Percentiles rank a stretch among this genome's conserved stretches.
These are phyloP conservation scores for Coemansia sp. DNA, from an alignment of 371 early-diverging fungal species.

Conservation along the genomic window DNA sequence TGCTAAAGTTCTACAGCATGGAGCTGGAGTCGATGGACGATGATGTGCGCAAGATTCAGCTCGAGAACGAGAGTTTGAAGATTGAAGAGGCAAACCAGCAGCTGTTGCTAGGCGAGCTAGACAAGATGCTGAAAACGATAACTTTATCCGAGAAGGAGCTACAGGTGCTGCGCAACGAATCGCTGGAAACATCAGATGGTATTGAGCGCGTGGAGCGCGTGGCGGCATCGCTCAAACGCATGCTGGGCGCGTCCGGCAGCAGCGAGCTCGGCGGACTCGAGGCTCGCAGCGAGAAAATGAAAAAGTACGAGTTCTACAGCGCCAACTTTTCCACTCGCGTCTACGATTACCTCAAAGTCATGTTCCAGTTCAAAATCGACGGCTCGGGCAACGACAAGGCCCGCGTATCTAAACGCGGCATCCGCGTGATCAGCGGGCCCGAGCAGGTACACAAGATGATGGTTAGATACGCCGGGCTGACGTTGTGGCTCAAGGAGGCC, in stretches of 20 bases:
- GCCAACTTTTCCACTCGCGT: conserved; percentile 77
- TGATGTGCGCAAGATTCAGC: conserved; percentile 92
- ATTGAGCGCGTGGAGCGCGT: conserved; percentile 77
- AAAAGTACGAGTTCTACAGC: conserved; percentile 72
- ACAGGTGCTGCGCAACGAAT: conserved; percentile 75
- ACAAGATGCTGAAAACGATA: conserved; percentile 69
- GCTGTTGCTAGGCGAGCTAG: conserved; percentile 75
- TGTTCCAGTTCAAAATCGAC: conserved; percentile 61
- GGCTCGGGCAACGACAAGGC: conserved; percentile 35
- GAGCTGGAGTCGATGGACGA: conserved; percentile 93
- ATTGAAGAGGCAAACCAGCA: conserved; percentile 84
- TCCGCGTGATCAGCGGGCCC: conserved; percentile 56
- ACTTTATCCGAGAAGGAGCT: conserved; percentile 68
- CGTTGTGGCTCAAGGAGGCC: conserved; percentile 89
- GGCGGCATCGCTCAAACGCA: conserved; percentile 74
- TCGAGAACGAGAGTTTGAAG: conserved; percentile 87
- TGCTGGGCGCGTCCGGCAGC: conserved; percentile 70
- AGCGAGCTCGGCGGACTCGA: conserved; percentile 68
- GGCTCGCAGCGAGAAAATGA: conserved; percentile 77
- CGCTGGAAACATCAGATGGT: conserved; percentile 76
- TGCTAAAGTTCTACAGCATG: conserved; percentile 81
- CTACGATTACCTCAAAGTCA: conserved; percentile 70
- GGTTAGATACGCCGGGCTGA: conserved; percentile 78
- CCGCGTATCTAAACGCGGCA: conserved; percentile 14
- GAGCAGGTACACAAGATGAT: conserved; percentile 74